These are phyloP conservation scores for Daldinia grandis DNA, from an alignment of 495 filamentous ascomycete species.

Conservation along the genomic window DNA sequence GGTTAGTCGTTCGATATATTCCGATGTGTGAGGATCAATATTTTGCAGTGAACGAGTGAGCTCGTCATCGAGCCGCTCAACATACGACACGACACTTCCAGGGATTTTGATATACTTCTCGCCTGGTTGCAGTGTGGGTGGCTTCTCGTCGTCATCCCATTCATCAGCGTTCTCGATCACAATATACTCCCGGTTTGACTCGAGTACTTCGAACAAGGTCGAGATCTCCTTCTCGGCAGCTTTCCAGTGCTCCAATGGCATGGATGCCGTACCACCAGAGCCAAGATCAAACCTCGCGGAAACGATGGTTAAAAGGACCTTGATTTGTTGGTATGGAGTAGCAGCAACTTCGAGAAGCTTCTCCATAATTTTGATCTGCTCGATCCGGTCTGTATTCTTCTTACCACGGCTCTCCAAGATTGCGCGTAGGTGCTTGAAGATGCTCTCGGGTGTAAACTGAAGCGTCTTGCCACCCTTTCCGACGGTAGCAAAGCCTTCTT, in stretches of 20 bases:
- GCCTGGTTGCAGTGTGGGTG: constrained; percentile 71
- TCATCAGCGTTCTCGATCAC: constrained; percentile 93
- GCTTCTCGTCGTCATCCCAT: constrained; percentile 98
- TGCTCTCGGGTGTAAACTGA: constrained; percentile 94
- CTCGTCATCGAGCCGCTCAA: constrained; percentile 96
- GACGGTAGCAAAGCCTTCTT: constrained; percentile 87
- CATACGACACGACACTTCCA: constrained; percentile 91
- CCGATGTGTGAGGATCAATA: constrained; percentile 97
- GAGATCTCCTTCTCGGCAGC: constrained; percentile 85
- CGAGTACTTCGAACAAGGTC: constrained; percentile 78
- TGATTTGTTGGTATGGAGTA: constrained; percentile 93
- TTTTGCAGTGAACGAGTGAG: constrained; percentile 94
- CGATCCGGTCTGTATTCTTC: constrained; percentile 95
- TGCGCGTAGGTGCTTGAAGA: constrained; percentile 91
- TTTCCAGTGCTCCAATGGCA: constrained; percentile 98
- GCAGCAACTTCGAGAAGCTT: constrained; percentile 87
- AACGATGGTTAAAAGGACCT: constrained; percentile 89
- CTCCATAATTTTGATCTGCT: constrained; percentile 98
- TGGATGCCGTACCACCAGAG: constrained; percentile 79
- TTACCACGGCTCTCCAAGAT: constrained; percentile 96
- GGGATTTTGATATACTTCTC: constrained; percentile 85
- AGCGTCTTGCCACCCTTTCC: constrained; percentile 86
- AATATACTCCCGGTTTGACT: constrained; percentile 77
- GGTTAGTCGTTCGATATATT: constrained; percentile 94
- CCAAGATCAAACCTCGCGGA: constrained; percentile 95